Evolutionary conservation across 176 grass and related monocot species (phyloP).

Genomic region (Juncus inflexus): DNA sequence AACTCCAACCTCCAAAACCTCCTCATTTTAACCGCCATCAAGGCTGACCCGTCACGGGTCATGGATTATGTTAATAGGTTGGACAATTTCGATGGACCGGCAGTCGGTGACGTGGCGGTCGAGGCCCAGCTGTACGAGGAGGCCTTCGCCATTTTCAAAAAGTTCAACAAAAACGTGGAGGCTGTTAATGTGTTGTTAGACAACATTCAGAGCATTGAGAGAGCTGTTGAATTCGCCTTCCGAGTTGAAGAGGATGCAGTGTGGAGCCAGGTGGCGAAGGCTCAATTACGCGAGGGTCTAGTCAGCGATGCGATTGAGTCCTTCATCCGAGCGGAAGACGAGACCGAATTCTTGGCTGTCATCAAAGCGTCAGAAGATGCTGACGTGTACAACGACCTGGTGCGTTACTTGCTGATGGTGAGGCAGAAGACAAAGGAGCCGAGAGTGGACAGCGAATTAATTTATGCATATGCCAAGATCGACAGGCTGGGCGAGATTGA

Average conservation of each 20-base stretch:
- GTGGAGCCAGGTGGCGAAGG: slow-evolving; percentile 94
- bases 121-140: slow-evolving; percentile 90
- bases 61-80: slow-evolving; percentile 97
- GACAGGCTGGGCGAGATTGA: slow-evolving; percentile 84
- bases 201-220: slow-evolving; percentile 83
- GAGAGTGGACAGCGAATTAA: slow-evolving; percentile 82
- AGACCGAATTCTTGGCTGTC: slow-evolving; percentile 80
- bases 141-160: slow-evolving; percentile 97
- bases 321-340: slow-evolving; percentile 90
- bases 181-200: slow-evolving; percentile 90
- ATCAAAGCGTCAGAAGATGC: slow-evolving; percentile 75
- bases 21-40: slow-evolving; percentile 94
- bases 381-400: slow-evolving; percentile 77
- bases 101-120: slow-evolving; percentile 92
- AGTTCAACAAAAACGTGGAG: slow-evolving; percentile 94
- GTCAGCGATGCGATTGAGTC: slow-evolving; percentile 97
- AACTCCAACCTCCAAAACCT: slow-evolving; percentile 96
- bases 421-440: slow-evolving; percentile 78
- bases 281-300: slow-evolving; percentile 81
- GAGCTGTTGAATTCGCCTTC: slow-evolving; percentile 92
- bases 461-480: slow-evolving; percentile 96
- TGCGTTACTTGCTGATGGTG: slow-evolving; percentile 81
- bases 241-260: slow-evolving; percentile 95
- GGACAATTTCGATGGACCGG: slow-evolving; percentile 98
- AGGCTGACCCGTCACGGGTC: slow-evolving; percentile 84